Evolutionary conservation across 2,329 filamentous ascomycete species (phyloP).

Genomic region (Bipolaris zeicola): DNA sequence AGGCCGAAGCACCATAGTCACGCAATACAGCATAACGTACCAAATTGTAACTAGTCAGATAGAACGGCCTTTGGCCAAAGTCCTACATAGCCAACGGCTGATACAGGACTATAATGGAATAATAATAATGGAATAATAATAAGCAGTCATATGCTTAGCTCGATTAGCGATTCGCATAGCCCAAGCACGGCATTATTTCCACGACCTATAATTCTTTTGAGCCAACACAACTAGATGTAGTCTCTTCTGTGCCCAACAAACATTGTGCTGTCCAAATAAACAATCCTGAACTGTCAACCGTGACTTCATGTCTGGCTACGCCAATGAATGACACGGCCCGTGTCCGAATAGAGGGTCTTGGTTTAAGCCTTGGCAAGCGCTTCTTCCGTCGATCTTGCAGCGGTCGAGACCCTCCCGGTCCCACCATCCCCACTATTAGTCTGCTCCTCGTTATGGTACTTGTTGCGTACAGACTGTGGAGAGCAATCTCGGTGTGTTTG

Average conservation of each 20-base stretch:
- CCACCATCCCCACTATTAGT: not conserved
- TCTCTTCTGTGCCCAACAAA: not conserved
- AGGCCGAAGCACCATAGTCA: too few relatives aligned
- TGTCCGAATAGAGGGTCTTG: slow-evolving; percentile 16
- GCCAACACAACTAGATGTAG: not conserved
- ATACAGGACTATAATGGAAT: too few relatives aligned
- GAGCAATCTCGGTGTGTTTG: slow-evolving; percentile 4
- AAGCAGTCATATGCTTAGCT: not conserved
- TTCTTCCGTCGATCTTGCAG: slow-evolving; percentile 9
- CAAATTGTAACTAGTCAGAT: too few relatives aligned
- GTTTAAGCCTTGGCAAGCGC: slow-evolving; percentile 18
- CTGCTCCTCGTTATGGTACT: slow-evolving; percentile 8
- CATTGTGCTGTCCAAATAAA: not conserved
- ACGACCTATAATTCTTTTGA: not conserved
- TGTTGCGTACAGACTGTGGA: slow-evolving; percentile 9
- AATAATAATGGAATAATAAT: too few relatives aligned
- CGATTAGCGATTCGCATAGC: not conserved
- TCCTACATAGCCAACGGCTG: too few relatives aligned
- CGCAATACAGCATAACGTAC: too few relatives aligned
- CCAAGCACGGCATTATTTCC: not conserved
- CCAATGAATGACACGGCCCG: slow-evolving; percentile 7
- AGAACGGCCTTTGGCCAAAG: too few relatives aligned
- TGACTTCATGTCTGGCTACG: not conserved
- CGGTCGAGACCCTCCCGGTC: not conserved
- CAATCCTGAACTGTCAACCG: not conserved